Conservation (phyloP, 139 green algal genomes). For the Medakamo hakoo region DNA sequence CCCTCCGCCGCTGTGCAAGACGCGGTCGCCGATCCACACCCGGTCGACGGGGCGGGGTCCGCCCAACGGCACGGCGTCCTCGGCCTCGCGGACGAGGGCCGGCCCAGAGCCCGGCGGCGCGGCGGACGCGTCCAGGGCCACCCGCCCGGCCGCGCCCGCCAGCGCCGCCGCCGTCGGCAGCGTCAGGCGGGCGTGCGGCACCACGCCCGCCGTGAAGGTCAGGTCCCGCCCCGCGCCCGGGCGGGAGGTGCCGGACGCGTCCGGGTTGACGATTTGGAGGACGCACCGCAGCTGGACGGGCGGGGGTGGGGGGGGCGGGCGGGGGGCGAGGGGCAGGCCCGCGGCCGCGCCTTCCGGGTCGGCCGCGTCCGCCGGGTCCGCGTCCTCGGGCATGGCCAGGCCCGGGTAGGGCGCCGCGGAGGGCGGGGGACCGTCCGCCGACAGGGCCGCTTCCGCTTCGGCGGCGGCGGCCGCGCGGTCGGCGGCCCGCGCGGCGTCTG, state of each 20-base stretch:
- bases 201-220: slow-evolving; percentile 23
- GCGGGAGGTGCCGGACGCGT: too few relatives aligned
- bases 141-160: too few relatives aligned
- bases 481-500: too few relatives aligned
- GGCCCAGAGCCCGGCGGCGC: too few relatives aligned
- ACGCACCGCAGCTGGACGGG: slow-evolving; percentile 10
- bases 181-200: slow-evolving; percentile 1
- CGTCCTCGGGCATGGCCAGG: neutral
- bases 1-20: too few relatives aligned
- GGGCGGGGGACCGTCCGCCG: neutral
- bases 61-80: neutral
- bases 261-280: slow-evolving; percentile 18
- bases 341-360: neutral
- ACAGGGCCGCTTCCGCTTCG: neutral
- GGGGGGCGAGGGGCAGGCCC: too few relatives aligned
- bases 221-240: slow-evolving; percentile 14
- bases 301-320: neutral
- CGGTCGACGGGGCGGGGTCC: neutral
- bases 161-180: neutral
- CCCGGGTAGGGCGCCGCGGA: too few relatives aligned
- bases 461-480: neutral
- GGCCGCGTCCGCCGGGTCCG: too few relatives aligned
- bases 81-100: neutral
- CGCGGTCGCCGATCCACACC: neutral
- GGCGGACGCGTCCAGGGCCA: neutral